Evolutionary conservation across 805 yeast species (phyloP).

Genomic region (Blastobotrys terrestris): DNA sequence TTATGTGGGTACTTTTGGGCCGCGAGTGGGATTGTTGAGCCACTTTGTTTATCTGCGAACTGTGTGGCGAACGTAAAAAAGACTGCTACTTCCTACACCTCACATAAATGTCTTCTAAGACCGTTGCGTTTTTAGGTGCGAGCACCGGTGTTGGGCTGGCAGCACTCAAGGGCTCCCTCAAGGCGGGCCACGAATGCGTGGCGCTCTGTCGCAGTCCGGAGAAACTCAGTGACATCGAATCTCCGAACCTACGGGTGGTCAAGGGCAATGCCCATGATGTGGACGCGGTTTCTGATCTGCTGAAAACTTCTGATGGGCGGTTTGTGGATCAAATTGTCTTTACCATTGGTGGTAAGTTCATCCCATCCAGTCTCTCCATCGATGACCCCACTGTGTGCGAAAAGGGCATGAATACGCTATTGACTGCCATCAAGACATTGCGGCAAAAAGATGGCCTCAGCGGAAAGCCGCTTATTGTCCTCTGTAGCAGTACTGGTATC

Average conservation of each 20-base stretch:
- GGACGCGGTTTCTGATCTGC: neutral
- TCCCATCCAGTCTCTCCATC: neutral
- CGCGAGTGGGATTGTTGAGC: too few relatives aligned
- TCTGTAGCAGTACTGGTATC: neutral
- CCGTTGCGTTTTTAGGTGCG: neutral
- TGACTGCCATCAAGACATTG: neutral
- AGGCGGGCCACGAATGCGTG: neutral
- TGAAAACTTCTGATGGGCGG: neutral
- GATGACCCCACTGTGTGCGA: neutral
- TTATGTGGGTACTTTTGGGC: too few relatives aligned
- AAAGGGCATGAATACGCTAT: neutral
- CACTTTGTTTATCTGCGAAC: too few relatives aligned
- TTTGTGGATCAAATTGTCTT: neutral
- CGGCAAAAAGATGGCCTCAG: neutral
- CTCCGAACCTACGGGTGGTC: neutral
- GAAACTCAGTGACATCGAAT: neutral
- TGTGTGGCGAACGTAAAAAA: too few relatives aligned
- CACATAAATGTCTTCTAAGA: neutral
- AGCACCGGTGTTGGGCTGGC: neutral
- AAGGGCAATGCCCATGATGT: neutral
- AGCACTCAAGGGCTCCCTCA: neutral
- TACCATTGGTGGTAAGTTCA: neutral
- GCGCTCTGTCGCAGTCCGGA: neutral
- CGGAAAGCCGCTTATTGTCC: neutral
- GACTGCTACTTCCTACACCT: too few relatives aligned